Conservation (phyloP, 2,329 filamentous ascomycete genomes). For the Apiospora rasikravindrae region DNA sequence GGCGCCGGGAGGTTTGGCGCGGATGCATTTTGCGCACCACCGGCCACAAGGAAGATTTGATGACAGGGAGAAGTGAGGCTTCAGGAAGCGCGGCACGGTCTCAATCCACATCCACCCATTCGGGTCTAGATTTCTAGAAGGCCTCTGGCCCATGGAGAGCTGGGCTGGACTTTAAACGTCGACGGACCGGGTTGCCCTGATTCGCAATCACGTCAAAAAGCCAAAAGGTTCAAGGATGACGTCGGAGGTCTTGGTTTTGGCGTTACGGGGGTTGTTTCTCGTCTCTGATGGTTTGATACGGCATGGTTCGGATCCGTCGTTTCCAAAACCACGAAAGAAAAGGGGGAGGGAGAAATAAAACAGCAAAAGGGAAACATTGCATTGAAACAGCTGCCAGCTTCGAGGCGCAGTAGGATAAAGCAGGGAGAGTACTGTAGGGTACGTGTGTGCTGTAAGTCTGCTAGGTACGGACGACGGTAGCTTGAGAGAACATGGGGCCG, state of each 20-base stretch:
- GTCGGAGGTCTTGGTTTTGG: slow-evolving; percentile 6
- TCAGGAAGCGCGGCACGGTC: slow-evolving; percentile 1
- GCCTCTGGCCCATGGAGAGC: background rate
- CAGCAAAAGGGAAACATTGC: slow-evolving; percentile 4
- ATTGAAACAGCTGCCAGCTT: slow-evolving; percentile 14
- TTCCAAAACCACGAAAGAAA: background rate
- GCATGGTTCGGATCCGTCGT: slow-evolving; percentile 9
- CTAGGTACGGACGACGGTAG: background rate
- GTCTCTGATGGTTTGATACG: slow-evolving; percentile 13
- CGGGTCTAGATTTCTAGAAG: slow-evolving; percentile 11
- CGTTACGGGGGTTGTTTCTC: slow-evolving; percentile 15
- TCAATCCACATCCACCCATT: slow-evolving; percentile 1
- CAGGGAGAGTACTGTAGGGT: background rate
- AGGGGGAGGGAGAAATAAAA: background rate
- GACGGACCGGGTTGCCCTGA: background rate
- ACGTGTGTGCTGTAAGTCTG: background rate
- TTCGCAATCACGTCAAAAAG: background rate
- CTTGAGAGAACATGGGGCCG: background rate
- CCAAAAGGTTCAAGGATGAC: slow-evolving; percentile 7
- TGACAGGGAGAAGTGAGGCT: background rate
- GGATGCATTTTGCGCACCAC: slow-evolving; percentile 2
- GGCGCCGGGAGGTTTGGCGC: background rate
- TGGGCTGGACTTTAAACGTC: slow-evolving; percentile 11
- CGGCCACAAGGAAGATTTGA: background rate
- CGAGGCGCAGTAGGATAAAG: background rate